Evolutionary conservation across 164 flowering plant genomes (phyloP).

Genomic region (Taxillus chinensis): DNA sequence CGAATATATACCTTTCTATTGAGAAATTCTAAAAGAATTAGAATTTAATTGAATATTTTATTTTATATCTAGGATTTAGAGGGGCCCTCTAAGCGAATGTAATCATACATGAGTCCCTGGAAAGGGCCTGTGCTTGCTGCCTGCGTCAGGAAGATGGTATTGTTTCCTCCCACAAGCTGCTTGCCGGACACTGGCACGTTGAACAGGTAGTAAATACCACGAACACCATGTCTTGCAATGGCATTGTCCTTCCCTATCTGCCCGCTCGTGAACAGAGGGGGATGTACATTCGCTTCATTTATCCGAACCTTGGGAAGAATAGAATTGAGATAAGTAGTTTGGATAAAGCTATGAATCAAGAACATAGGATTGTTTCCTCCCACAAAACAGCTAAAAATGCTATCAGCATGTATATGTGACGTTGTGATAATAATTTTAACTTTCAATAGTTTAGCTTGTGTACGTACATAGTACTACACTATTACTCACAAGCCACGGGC

Average conservation of each 20-base stretch:
- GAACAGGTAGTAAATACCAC: constrained; percentile 23
- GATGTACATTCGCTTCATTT: constrained; percentile 11
- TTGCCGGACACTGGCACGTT: constrained; percentile 14
- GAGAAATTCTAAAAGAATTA: too few relatives aligned
- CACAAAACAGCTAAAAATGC: too few relatives aligned
- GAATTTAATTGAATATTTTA: too few relatives aligned
- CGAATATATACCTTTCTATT: too few relatives aligned
- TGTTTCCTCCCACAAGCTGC: constrained; percentile 16
- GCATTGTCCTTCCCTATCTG: constrained; percentile 26
- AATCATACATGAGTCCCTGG: constrained; percentile 34
- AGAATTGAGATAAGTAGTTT: too few relatives aligned
- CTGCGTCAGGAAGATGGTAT: constrained; percentile 20
- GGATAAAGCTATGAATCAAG: too few relatives aligned
- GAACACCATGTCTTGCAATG: constrained; percentile 36
- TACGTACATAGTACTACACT: too few relatives aligned
- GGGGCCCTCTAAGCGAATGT: constrained; percentile 29
- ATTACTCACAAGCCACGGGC: too few relatives aligned
- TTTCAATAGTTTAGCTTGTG: too few relatives aligned
- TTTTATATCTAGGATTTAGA: background rate
- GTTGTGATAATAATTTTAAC: too few relatives aligned
- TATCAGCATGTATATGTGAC: too few relatives aligned
- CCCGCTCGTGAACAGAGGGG: constrained; percentile 21
- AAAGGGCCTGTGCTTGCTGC: constrained; percentile 15
- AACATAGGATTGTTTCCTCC: too few relatives aligned
- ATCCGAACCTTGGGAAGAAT: constrained; percentile 17